These are phyloP conservation scores for Cladorrhinum sp. DNA, from an alignment of 2,329 filamentous ascomycete genomes.

Conservation along the genomic window DNA sequence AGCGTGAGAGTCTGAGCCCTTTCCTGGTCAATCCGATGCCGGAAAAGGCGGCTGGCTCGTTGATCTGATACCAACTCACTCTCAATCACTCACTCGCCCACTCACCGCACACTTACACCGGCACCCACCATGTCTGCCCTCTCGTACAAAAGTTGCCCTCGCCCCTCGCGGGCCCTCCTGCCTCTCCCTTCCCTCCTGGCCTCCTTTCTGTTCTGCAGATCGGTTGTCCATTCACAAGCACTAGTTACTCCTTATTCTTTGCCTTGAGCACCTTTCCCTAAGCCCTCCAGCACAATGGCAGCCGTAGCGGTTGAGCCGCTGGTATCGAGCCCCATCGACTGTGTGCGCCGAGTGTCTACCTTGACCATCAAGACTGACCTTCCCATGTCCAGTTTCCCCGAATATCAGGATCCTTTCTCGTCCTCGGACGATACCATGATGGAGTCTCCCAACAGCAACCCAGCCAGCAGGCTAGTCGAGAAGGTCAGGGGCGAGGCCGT, in stretches of 20 bases:
- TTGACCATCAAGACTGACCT: slow-evolving; percentile 35
- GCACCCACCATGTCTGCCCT: slow-evolving; percentile 8
- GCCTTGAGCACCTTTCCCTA: neutral
- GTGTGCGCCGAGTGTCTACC: slow-evolving; percentile 26
- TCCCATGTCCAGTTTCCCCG: slow-evolving; percentile 32
- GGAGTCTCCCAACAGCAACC: slow-evolving; percentile 26
- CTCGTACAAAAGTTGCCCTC: slow-evolving; percentile 15
- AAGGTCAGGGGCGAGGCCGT: slow-evolving; percentile 35
- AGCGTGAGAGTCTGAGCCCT: slow-evolving; percentile 8
- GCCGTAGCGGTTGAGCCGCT: slow-evolving; percentile 18
- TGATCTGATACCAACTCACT: slow-evolving; percentile 20
- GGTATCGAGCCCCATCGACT: slow-evolving; percentile 15
- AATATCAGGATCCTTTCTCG: slow-evolving; percentile 34
- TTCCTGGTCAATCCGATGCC: slow-evolving; percentile 23
- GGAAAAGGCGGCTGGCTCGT: slow-evolving; percentile 17
- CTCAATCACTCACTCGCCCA: neutral
- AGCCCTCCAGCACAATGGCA: slow-evolving; percentile 22
- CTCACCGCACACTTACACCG: slow-evolving; percentile 14
- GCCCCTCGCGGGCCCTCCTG: neutral
- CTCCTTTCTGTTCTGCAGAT: slow-evolving; percentile 10
- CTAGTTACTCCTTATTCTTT: neutral
- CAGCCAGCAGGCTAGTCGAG: slow-evolving; percentile 30
- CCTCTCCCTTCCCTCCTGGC: neutral
- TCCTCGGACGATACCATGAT: slow-evolving; percentile 32
- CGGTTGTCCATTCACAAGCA: slow-evolving; percentile 1